phyloP scores from a whole-genome alignment of 768 basidiomycete genomes.

The Podaxis pistillaris region DNA sequence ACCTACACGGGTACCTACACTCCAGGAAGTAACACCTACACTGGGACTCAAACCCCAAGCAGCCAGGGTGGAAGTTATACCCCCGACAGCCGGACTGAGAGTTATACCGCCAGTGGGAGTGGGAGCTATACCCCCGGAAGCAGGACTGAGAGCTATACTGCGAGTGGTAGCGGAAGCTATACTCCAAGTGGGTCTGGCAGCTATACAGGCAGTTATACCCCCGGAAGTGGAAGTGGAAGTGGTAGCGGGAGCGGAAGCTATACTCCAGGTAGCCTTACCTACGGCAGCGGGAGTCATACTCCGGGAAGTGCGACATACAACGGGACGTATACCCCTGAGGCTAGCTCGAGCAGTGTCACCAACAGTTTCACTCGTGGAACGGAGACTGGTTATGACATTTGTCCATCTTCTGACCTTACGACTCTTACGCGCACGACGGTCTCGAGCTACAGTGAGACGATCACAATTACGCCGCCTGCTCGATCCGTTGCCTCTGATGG shows the following conservation, averaged over 20 bases:
- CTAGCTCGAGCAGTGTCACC: slow-evolving; percentile 18
- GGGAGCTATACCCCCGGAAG: slow-evolving; percentile 14
- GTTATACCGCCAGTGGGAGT: slow-evolving; percentile 25
- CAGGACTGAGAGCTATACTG: slow-evolving; percentile 28
- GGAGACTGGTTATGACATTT: slow-evolving; percentile 55
- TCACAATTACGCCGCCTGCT: slow-evolving; percentile 32
- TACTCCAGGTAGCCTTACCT: slow-evolving; percentile 14
- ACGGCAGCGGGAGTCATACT: slow-evolving; percentile 20
- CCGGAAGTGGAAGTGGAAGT: slow-evolving; percentile 5
- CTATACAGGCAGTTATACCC: background rate
- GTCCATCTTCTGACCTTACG: slow-evolving; percentile 51
- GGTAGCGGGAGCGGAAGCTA: slow-evolving; percentile 18
- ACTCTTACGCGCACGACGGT: slow-evolving; percentile 28
- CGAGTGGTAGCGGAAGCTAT: slow-evolving; percentile 18
- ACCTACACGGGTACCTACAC: slow-evolving; percentile 26
- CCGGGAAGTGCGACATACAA: slow-evolving; percentile 15
- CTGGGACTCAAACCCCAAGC: slow-evolving; percentile 24
- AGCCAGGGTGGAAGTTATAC: slow-evolving; percentile 20
- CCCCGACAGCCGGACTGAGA: slow-evolving; percentile 20
- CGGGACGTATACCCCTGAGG: slow-evolving; percentile 4
- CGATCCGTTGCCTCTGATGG: slow-evolving; percentile 26
- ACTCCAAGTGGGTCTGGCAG: slow-evolving; percentile 1
- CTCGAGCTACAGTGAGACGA: slow-evolving; percentile 26
- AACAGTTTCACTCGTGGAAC: slow-evolving; percentile 35
- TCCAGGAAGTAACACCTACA: slow-evolving; percentile 21